Conservation (phyloP, 805 yeast species). For the Myxozyma neotropica region DNA sequence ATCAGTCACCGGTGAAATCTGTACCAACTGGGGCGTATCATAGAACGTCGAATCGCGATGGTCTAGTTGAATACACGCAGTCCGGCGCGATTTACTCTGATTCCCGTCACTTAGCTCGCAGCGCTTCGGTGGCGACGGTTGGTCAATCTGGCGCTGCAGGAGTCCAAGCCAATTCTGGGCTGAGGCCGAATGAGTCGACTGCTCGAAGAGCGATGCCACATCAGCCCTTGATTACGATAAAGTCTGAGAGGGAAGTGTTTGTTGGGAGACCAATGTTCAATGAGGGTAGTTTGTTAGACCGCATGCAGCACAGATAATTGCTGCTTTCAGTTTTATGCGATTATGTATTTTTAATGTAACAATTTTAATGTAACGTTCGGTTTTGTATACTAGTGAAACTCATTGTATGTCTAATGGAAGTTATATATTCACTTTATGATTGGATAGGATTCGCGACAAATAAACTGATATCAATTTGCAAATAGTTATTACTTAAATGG, state of each 20-base stretch:
- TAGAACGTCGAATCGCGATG: too few species aligned
- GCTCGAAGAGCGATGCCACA: not conserved
- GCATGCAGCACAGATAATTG: not conserved
- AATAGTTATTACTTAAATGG: too few species aligned
- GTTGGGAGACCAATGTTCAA: slow-evolving; percentile 15
- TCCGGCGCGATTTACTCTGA: too few species aligned
- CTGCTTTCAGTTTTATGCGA: not conserved
- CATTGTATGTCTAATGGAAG: too few species aligned
- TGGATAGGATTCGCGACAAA: too few species aligned
- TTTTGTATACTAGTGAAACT: too few species aligned
- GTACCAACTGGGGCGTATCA: too few species aligned
- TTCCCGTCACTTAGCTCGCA: not conserved
- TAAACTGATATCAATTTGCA: too few species aligned
- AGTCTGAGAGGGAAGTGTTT: not conserved
- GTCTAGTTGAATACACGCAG: too few species aligned
- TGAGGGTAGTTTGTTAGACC: slow-evolving; percentile 20
- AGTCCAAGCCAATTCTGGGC: not conserved
- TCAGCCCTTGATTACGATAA: slow-evolving; percentile 10
- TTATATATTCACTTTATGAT: too few species aligned
- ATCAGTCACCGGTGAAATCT: not conserved
- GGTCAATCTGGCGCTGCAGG: not conserved
- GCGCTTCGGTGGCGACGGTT: not conserved
- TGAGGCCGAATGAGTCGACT: not conserved
- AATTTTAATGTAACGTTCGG: not conserved
- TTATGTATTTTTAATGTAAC: not conserved